These are phyloP conservation scores for Ailanthus altissimus DNA, from an alignment of 345 rosid genomes.

Conservation along the genomic window DNA sequence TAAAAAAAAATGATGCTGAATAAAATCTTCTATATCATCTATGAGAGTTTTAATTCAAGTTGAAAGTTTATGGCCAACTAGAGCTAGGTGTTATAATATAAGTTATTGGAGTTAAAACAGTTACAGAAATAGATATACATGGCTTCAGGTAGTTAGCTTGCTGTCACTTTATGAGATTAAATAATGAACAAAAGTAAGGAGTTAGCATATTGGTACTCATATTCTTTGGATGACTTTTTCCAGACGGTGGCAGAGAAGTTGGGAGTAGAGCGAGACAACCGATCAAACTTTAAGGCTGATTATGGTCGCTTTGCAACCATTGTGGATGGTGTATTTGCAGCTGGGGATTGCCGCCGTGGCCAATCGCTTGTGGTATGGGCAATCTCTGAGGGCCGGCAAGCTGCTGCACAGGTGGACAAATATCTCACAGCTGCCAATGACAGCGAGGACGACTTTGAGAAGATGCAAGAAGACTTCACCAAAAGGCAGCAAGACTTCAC, in stretches of 20 bases:
- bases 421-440: constrained; percentile 37
- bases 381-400: constrained; percentile 95
- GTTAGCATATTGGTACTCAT: constrained; percentile 14
- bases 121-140: too few species aligned
- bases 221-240: neutral
- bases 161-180: too few species aligned
- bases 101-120: too few species aligned
- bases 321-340: constrained; percentile 88
- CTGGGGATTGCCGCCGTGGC: constrained; percentile 96
- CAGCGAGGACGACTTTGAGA: constrained; percentile 19
- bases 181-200: too few species aligned
- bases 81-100: too few species aligned
- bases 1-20: neutral
- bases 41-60: neutral
- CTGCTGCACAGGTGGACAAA: constrained; percentile 86
- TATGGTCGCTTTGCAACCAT: constrained; percentile 87
- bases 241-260: constrained; percentile 81
- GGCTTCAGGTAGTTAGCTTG: too few species aligned
- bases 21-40: neutral
- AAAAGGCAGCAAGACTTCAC: constrained; percentile 30
- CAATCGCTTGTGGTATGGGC: constrained; percentile 99
- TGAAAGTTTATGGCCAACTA: constrained; percentile 1
- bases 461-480: constrained; percentile 29
- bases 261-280: constrained; percentile 75
- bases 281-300: constrained; percentile 93